Percentiles rank a stretch among this genome's conserved stretches.
phyloP scores from a whole-genome alignment of 257 asterid genomes.

The Jaltomata sinuosa region DNA sequence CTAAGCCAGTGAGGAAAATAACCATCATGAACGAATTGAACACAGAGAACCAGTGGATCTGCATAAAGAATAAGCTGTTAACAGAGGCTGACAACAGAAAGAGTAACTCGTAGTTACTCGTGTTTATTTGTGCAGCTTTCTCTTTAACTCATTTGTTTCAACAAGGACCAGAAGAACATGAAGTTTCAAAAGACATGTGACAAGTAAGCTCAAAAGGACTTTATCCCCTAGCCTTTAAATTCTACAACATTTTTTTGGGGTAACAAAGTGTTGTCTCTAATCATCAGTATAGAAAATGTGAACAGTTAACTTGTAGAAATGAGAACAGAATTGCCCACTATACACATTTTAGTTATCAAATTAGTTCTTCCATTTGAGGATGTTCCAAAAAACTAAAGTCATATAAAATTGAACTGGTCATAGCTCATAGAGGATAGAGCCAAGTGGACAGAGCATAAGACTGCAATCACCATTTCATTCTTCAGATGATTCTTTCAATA shows the following conservation, averaged over 20 bases:
- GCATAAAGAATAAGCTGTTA: constrained; percentile 18
- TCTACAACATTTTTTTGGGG: not conserved
- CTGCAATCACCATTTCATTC: not conserved
- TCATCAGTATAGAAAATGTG: not conserved
- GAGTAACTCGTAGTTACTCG: not conserved
- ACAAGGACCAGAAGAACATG: not conserved
- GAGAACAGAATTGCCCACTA: not conserved
- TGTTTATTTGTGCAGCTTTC: not conserved
- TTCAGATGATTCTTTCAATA: not conserved
- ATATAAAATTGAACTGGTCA: not conserved
- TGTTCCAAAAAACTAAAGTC: not conserved
- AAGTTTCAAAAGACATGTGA: not conserved
- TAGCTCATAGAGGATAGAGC: not conserved
- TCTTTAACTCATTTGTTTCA: not conserved
- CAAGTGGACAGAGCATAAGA: not conserved
- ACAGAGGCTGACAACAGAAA: constrained; percentile 1
- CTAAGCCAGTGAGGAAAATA: constrained; percentile 72
- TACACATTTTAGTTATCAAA: not conserved
- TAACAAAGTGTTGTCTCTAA: not conserved
- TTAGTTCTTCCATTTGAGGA: not conserved
- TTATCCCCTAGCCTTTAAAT: not conserved
- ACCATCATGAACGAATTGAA: constrained; percentile 85
- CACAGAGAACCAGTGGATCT: constrained; percentile 85
- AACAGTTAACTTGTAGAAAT: not conserved
- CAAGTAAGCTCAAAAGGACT: not conserved